Base-by-base conservation (phyloP, 2,329 filamentous ascomycete genomes). In the Setomelanomma holmii region DNA sequence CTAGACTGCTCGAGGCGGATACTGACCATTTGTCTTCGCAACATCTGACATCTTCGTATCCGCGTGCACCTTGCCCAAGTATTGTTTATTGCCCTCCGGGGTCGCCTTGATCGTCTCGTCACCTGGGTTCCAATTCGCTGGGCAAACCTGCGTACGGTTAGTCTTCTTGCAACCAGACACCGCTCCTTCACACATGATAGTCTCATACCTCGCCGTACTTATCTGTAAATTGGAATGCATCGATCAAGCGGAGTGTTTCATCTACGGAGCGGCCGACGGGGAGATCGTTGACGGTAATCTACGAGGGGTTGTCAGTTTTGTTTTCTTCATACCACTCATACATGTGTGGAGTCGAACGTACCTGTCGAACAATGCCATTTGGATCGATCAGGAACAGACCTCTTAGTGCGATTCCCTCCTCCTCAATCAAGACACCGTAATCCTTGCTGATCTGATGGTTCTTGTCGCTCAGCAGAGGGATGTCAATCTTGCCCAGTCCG, bases 381-480 rank as follows among this genome's bases (percentile, higher is more conserved):
- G 85, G 84, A 69, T 88, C 86, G 64, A 88, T 86, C 75, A 88
- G 80, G 78, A 88, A 88, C 40, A 87, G 78, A 4, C 85, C 86
- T 19, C 86, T 80, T 52, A 88, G 81, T 11, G 85, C 84, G 53
- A 87, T 79, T 30, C 86, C 86, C 69, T 85, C 82, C 19, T 86
- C 83, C 74, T 87, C 85, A 51, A 87, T 79, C 61, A 88, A 75
- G 8, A 88, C 85, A 53, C 85, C 85, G 69, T 87, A 88, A 74
- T 80, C 81, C 63, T 82, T 81, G 51, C 82, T 81, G 62, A 88
- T 79, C 69, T 79, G 78, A 68, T 84, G 82, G 60, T 81, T 86
- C 76, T 83, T 84, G 75, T 88, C 86, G 63, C 82, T 82, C 40
- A 87, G 75, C 21, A 88, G 79, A 27, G 86, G 85, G 39, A 88